Base-by-base conservation (phyloP, 345 rosid species). In the Excoecaria cochinchinensis region DNA sequence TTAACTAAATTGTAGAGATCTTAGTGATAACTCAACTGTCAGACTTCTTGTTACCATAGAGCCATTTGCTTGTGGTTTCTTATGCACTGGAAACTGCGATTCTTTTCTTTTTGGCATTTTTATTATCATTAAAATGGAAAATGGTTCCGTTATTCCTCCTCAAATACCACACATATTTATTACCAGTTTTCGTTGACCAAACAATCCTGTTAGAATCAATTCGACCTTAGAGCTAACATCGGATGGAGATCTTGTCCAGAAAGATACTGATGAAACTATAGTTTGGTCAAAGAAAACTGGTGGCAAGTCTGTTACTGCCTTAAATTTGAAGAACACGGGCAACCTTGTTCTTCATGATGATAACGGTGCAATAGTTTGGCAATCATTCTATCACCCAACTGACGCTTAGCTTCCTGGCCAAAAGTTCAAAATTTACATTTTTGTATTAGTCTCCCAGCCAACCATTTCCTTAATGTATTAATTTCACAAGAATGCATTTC, bases 381-480 rank as follows among this genome's bases (percentile, higher is more conserved):
- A 89, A 52, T 87, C 89, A 61, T 91, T 91, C 70, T 85, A 87
- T 80, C 75, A 68, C 19, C 89, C 91, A 1, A 86, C 83, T 0
- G 86, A 91, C 71, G 82, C 86, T 17, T 86, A 88, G 66, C 79
- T 91, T 59, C 82, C 83, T 14, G 78, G 76, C 0, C 83, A 79
- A 50, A 85, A 56, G 62, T 50, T 82, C 8, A 38, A 12, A 38
- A 11, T 39, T n/a, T n/a, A n/a, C n/a, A n/a, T n/a, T n/a, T n/a
- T n/a, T n/a, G n/a, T n/a, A n/a, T n/a, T n/a, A n/a, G n/a, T n/a
- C n/a, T n/a, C n/a, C n/a, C n/a, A n/a, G n/a, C n/a, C n/a, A n/a
- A n/a, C n/a, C n/a, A n/a, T n/a, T n/a, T n/a, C n/a, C n/a, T n/a
- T n/a, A n/a, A n/a, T n/a, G n/a, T n/a, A n/a, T n/a, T n/a, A n/a